These are phyloP conservation scores for Candida krabiensis DNA, from an alignment of 805 yeast species.

Conservation along the genomic window DNA sequence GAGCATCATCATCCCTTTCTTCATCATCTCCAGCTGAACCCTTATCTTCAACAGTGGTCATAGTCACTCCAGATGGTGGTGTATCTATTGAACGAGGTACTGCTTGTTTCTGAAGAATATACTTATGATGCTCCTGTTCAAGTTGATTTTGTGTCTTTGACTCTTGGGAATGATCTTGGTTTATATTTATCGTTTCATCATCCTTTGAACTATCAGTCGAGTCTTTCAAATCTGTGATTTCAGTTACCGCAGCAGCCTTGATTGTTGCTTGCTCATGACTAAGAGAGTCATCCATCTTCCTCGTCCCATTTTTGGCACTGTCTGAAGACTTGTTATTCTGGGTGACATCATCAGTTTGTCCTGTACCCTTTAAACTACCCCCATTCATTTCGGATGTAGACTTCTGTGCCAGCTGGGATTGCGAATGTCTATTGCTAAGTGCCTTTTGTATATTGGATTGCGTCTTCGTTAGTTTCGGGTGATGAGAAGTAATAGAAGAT, in stretches of 20 bases:
- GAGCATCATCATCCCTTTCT: slow-evolving; percentile 15
- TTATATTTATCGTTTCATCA: slow-evolving; percentile 29
- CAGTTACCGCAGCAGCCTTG: slow-evolving; percentile 23
- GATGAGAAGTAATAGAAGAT: slow-evolving; percentile 22
- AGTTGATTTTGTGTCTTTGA: slow-evolving; percentile 5
- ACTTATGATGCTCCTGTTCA: slow-evolving; percentile 13
- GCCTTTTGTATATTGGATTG: slow-evolving; percentile 37
- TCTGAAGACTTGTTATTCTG: slow-evolving; percentile 2
- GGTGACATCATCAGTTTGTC: neutral
- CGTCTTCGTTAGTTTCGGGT: slow-evolving; percentile 29
- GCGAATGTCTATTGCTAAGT: slow-evolving; percentile 24
- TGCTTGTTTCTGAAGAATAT: slow-evolving; percentile 14
- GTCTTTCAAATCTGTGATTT: slow-evolving; percentile 33
- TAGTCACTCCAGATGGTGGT: slow-evolving; percentile 9
- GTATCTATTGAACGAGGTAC: slow-evolving; percentile 15
- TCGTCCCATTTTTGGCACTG: neutral
- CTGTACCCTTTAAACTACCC: slow-evolving; percentile 1
- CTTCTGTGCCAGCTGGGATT: slow-evolving; percentile 10
- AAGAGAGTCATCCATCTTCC: slow-evolving; percentile 8
- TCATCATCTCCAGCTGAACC: slow-evolving; percentile 19
- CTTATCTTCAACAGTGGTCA: slow-evolving; percentile 16
- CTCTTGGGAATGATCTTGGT: slow-evolving; percentile 5
- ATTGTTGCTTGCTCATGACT: slow-evolving; percentile 8
- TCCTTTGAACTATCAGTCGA: slow-evolving; percentile 37
- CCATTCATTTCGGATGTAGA: slow-evolving; percentile 8